These are phyloP conservation scores for Vinca minor DNA, from an alignment of 257 asterid genomes.

Conservation along the genomic window DNA sequence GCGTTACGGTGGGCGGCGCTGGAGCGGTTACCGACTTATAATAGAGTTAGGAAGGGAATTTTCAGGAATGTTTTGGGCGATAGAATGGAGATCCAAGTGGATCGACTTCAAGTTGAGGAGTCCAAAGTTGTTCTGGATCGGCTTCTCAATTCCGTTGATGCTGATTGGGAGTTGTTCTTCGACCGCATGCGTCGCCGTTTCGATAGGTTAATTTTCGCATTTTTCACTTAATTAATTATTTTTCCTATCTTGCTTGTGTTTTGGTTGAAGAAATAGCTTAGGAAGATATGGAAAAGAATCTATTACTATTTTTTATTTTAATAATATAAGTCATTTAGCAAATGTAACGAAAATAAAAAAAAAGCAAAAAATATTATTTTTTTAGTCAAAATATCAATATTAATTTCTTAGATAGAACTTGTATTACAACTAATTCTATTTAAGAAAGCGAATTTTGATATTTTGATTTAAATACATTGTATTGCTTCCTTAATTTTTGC, in stretches of 20 bases:
- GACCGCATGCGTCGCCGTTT: conserved; percentile 73
- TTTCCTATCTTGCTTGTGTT: not conserved
- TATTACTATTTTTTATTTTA: too few species aligned
- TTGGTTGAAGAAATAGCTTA: too few species aligned
- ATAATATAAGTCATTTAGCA: too few species aligned
- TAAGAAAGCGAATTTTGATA: too few species aligned
- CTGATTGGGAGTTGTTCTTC: conserved; percentile 83
- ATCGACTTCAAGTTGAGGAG: conserved; percentile 49
- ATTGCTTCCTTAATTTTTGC: too few species aligned
- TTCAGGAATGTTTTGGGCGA: conserved; percentile 72
- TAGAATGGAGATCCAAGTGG: conserved; percentile 57
- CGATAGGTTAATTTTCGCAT: conserved; percentile 32
- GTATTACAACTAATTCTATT: too few species aligned
- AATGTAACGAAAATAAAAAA: too few species aligned
- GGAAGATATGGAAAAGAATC: not conserved
- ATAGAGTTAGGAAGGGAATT: conserved; percentile 70
- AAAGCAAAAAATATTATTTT: too few species aligned
- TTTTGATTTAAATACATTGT: too few species aligned
- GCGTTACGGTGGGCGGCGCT: conserved; percentile 97
- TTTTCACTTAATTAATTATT: too few species aligned
- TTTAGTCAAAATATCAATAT: too few species aligned
- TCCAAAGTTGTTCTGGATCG: conserved; percentile 63
- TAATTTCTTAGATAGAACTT: too few species aligned
- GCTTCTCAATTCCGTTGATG: conserved; percentile 53
- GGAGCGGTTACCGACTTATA: conserved; percentile 88